These are phyloP conservation scores for Chrysanthemum seticuspe DNA, from an alignment of 129 eudicot genomes.

Conservation along the genomic window DNA sequence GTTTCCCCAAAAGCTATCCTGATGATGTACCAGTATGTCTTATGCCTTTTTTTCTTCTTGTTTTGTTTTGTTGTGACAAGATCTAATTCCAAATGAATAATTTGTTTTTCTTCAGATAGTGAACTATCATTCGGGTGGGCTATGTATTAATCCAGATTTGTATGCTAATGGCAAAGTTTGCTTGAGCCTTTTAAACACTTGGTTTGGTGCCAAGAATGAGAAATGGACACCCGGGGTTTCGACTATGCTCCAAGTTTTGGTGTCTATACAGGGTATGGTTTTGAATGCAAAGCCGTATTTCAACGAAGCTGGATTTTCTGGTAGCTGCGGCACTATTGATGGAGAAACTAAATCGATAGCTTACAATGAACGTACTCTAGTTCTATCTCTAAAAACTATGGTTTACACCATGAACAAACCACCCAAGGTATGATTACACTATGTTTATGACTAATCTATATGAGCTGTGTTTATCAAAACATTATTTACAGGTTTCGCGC, in stretches of 20 bases:
- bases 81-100: not conserved
- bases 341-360: conserved; percentile 36
- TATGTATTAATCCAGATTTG: conserved; percentile 67
- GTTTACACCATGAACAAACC: conserved; percentile 51
- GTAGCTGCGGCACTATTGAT: not conserved
- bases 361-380: conserved; percentile 49
- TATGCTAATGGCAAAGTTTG: conserved; percentile 58
- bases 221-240: conserved; percentile 62
- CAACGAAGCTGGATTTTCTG: conserved; percentile 56
- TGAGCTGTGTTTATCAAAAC: too few species aligned
- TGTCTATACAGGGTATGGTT: conserved; percentile 78
- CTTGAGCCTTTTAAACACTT: conserved; percentile 76
- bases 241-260: conserved; percentile 72
- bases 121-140: conserved; percentile 70
- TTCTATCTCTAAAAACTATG: conserved; percentile 61
- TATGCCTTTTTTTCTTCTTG: not conserved
- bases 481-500: not conserved
- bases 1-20: conserved; percentile 64
- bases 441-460: too few species aligned
- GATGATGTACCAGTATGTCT: conserved; percentile 68
- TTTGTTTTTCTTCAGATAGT: conserved; percentile 45
- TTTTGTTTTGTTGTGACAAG: not conserved
- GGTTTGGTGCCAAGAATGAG: conserved; percentile 60
- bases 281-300: conserved; percentile 68
- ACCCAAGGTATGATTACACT: conserved; percentile 54